These are phyloP conservation scores for Tetramitus jugosus DNA, from an alignment of 208 protist species.

Conservation along the genomic window DNA sequence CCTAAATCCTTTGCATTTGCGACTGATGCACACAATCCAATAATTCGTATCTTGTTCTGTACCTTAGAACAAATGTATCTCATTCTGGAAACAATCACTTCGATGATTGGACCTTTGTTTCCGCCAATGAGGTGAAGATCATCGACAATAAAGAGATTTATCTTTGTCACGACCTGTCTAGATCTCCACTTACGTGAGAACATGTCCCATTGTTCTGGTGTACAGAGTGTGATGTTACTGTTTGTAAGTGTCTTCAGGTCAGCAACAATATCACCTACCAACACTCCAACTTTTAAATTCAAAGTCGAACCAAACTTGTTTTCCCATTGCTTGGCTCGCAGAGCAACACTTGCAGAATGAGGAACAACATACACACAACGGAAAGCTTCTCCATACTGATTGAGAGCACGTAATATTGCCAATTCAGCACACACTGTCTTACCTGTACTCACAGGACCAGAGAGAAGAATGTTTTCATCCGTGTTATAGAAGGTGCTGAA, in stretches of 20 bases:
- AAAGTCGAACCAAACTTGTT: conserved; percentile 56
- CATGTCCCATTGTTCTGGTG: conserved; percentile 87
- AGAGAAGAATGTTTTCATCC: conserved; percentile 84
- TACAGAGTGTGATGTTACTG: conserved; percentile 72
- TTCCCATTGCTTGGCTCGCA: neutral
- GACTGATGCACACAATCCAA: conserved; percentile 75
- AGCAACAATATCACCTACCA: conserved; percentile 67
- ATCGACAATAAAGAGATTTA: conserved; percentile 68
- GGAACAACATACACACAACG: conserved; percentile 76
- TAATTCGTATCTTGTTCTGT: conserved; percentile 50
- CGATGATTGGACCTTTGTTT: conserved; percentile 71
- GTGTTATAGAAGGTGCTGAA: conserved; percentile 76
- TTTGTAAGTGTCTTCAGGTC: conserved; percentile 43
- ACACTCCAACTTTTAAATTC: conserved; percentile 21
- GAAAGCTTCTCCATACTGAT: neutral
- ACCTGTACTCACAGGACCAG: conserved; percentile 84
- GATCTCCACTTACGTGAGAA: conserved; percentile 71
- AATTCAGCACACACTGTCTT: conserved; percentile 85
- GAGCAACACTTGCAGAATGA: neutral
- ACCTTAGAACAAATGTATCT: conserved; percentile 62
- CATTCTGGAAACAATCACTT: conserved; percentile 72
- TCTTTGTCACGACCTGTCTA: conserved; percentile 42
- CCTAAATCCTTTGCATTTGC: conserved; percentile 75
- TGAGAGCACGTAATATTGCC: conserved; percentile 62
- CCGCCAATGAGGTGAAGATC: conserved; percentile 83